Evolutionary conservation across 169 alveolate genomes (phyloP).

Genomic region (Cryptosporidium felis): DNA sequence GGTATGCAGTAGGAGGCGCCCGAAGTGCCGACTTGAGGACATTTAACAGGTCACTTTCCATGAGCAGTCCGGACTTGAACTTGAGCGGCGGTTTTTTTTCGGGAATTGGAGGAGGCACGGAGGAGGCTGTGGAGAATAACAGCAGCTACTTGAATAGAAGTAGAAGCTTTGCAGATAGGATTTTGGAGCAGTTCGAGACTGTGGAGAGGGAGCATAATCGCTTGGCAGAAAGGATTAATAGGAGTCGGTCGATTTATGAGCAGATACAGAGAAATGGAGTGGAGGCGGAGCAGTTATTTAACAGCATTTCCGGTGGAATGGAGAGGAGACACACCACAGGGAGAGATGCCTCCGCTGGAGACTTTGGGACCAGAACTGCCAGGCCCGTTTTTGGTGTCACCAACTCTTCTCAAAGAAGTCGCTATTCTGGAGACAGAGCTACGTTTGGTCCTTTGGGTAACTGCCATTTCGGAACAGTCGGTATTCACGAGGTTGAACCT

Average conservation of each 20-base stretch:
- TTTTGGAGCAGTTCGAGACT: constrained; percentile 41
- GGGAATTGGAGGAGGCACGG: not conserved
- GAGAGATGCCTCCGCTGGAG: not conserved
- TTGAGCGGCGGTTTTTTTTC: not conserved
- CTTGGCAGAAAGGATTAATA: constrained; percentile 26
- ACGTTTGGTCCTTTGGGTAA: too few species aligned
- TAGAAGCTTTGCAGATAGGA: constrained; percentile 55
- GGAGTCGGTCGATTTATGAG: constrained; percentile 29
- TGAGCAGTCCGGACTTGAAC: constrained; percentile 38
- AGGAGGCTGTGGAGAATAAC: constrained; percentile 17
- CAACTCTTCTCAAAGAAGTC: too few species aligned
- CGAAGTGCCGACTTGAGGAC: constrained; percentile 1
- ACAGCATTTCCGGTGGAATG: constrained; percentile 1
- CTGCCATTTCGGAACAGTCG: too few species aligned
- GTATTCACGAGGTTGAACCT: not conserved
- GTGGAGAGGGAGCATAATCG: constrained; percentile 21
- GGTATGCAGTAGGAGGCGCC: not conserved
- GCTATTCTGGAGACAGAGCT: too few species aligned
- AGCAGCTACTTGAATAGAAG: constrained; percentile 27
- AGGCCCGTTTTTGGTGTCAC: too few species aligned
- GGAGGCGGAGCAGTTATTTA: not conserved
- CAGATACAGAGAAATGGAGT: constrained; percentile 29
- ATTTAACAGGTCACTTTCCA: constrained; percentile 23
- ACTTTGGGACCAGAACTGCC: too few species aligned
- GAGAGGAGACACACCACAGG: constrained; percentile 9